A percentile compares a stretch with the other conserved stretches of the same genome.
These are phyloP conservation scores for Knoxia roxburghii DNA, from an alignment of 257 asterid species.

Conservation along the genomic window DNA sequence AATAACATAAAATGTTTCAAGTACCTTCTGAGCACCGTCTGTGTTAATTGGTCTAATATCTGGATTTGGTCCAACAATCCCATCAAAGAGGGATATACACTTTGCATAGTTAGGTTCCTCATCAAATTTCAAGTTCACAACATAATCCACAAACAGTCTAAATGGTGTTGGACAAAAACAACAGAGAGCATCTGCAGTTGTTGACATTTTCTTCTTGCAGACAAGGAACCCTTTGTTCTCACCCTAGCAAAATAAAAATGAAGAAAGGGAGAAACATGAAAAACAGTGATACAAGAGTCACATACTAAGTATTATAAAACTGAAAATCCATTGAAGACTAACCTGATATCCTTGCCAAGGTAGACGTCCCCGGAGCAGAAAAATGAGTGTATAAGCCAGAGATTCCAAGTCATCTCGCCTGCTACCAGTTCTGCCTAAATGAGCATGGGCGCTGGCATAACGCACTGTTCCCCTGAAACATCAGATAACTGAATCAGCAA, in stretches of 20 bases:
- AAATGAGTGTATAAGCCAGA: conserved; percentile 78
- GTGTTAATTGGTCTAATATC: conserved; percentile 73
- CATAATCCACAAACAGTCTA: conserved; percentile 54
- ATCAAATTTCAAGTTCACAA: conserved; percentile 73
- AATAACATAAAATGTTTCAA: conserved; percentile 12
- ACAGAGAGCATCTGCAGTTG: conserved; percentile 66
- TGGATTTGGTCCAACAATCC: conserved; percentile 70
- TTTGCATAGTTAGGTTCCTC: conserved; percentile 83
- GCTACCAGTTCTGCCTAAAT: conserved; percentile 73
- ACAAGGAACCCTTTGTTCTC: conserved; percentile 85
- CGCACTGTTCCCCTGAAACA: conserved; percentile 80
- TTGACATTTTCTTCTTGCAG: conserved; percentile 83
- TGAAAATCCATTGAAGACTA: conserved; percentile 3
- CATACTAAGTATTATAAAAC: background rate
- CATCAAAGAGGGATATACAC: conserved; percentile 68
- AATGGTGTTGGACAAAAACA: conserved; percentile 69
- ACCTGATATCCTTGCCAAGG: conserved; percentile 99
- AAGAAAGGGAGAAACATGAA: background rate
- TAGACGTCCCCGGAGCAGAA: conserved; percentile 75
- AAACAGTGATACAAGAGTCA: background rate
- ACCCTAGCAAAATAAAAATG: conserved; percentile 42
- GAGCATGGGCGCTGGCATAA: conserved; percentile 90
- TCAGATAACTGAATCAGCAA: conserved; percentile 19
- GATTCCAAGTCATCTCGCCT: conserved; percentile 91
- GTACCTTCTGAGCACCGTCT: conserved; percentile 87